Evolutionary conservation across 108 stramenopile species (phyloP).

Genomic region (Schizochytrium sp.): DNA sequence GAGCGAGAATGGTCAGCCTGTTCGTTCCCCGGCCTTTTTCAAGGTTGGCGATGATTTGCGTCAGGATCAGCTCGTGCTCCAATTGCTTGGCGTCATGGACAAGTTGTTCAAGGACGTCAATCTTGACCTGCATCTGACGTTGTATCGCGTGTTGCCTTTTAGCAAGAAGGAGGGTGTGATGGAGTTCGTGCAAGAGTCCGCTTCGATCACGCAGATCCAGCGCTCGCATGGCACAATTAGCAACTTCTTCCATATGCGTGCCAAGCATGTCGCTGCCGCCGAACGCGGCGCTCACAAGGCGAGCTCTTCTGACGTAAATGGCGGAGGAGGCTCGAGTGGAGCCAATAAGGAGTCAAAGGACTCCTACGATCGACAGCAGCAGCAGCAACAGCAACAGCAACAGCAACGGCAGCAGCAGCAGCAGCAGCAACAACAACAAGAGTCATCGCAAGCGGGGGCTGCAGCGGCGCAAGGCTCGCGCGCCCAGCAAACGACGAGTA

Average conservation of each 20-base stretch:
- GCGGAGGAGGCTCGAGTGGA: too few species aligned
- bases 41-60: slow-evolving; percentile 97
- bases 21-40: slow-evolving; percentile 52
- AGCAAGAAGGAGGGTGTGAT: slow-evolving; percentile 62
- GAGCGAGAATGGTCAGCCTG: neutral
- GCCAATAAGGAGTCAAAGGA: too few species aligned
- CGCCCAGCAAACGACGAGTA: too few species aligned
- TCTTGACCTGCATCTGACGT: slow-evolving; percentile 75
- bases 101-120: slow-evolving; percentile 81
- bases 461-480: too few species aligned
- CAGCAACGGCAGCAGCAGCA: neutral
- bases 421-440: slow-evolving; percentile 40
- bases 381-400: neutral
- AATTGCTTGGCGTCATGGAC: slow-evolving; percentile 95
- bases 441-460: slow-evolving; percentile 32
- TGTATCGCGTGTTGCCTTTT: slow-evolving; percentile 69
- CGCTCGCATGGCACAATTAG: neutral
- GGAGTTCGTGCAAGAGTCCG: slow-evolving; percentile 84
- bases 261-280: slow-evolving; percentile 24
- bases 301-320: slow-evolving; percentile 42
- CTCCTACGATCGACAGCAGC: too few species aligned
- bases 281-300: slow-evolving; percentile 41
- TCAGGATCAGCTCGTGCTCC: slow-evolving; percentile 94
- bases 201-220: slow-evolving; percentile 78
- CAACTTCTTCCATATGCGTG: neutral